These are phyloP conservation scores for Fusarium foetens DNA, from an alignment of 2,329 filamentous ascomycete genomes.

Conservation along the genomic window DNA sequence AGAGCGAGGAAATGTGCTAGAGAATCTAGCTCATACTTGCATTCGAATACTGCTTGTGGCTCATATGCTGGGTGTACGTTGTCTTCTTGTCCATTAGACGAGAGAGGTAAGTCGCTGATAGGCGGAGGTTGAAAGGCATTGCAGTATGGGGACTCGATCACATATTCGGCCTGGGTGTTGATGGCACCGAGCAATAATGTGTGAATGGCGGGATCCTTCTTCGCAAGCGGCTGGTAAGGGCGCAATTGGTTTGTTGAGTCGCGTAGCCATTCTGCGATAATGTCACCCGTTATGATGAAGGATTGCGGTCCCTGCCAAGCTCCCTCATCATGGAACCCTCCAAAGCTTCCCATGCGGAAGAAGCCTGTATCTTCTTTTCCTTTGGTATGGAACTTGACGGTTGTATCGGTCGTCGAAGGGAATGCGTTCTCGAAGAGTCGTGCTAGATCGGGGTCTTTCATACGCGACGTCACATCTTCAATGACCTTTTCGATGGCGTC, in stretches of 20 bases:
- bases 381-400: conserved; percentile 85
- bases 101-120: conserved; percentile 77
- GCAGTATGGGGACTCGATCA: conserved; percentile 95
- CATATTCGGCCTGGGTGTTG: conserved; percentile 94
- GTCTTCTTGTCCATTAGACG: conserved; percentile 84
- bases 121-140: conserved; percentile 97
- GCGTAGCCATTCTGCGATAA: conserved; percentile 91
- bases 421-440: conserved; percentile 96
- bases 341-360: conserved; percentile 48
- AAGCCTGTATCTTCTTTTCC: conserved; percentile 57
- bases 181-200: conserved; percentile 90
- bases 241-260: conserved; percentile 94
- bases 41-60: conserved; percentile 88
- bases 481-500: conserved; percentile 90
- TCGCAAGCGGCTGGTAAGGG: conserved; percentile 87
- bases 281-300: conserved; percentile 93
- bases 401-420: conserved; percentile 86
- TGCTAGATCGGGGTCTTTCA: conserved; percentile 88
- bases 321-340: conserved; percentile 57
- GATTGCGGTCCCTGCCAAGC: conserved; percentile 88
- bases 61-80: conserved; percentile 88
- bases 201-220: conserved; percentile 80
- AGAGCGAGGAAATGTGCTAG: conserved; percentile 90
- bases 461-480: conserved; percentile 78
- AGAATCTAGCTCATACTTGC: conserved; percentile 98